These are phyloP conservation scores for Firmiana major DNA, from an alignment of 345 rosid species.

Conservation along the genomic window DNA sequence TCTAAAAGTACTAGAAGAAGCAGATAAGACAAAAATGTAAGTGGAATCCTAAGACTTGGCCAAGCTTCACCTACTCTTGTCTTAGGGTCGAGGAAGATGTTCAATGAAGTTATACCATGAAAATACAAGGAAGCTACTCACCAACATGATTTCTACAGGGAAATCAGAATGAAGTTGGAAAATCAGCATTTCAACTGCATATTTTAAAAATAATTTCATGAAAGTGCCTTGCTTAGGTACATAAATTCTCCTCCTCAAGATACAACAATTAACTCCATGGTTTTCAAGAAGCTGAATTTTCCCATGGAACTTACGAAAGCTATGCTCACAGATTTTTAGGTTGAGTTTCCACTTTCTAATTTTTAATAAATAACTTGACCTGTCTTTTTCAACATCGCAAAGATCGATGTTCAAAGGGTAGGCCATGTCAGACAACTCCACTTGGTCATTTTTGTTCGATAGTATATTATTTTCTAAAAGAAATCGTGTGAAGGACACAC, in stretches of 20 bases:
- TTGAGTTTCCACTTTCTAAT: too few species aligned
- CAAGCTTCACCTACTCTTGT: not conserved
- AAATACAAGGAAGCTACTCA: not conserved
- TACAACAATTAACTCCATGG: too few species aligned
- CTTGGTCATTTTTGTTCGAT: not conserved
- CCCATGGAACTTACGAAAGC: not conserved
- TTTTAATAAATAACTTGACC: too few species aligned
- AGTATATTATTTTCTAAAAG: not conserved
- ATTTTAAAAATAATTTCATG: too few species aligned
- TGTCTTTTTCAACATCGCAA: too few species aligned
- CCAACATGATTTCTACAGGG: not conserved
- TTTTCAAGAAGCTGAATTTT: not conserved
- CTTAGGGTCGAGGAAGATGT: not conserved
- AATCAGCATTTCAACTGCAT: not conserved
- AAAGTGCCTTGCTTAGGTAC: too few species aligned
- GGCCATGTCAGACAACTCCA: not conserved
- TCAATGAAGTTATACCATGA: not conserved
- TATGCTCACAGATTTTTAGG: not conserved
- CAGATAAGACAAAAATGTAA: not conserved
- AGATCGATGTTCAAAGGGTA: not conserved
- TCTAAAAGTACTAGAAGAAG: not conserved
- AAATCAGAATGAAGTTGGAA: not conserved
- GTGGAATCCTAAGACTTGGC: not conserved
- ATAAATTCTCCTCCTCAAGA: too few species aligned
- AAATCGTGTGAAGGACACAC: not conserved